Percentiles rank a stretch among this genome's conserved stretches.
Evolutionary conservation across 257 asterid species (phyloP).

Genomic region (Fraxinus americana): DNA sequence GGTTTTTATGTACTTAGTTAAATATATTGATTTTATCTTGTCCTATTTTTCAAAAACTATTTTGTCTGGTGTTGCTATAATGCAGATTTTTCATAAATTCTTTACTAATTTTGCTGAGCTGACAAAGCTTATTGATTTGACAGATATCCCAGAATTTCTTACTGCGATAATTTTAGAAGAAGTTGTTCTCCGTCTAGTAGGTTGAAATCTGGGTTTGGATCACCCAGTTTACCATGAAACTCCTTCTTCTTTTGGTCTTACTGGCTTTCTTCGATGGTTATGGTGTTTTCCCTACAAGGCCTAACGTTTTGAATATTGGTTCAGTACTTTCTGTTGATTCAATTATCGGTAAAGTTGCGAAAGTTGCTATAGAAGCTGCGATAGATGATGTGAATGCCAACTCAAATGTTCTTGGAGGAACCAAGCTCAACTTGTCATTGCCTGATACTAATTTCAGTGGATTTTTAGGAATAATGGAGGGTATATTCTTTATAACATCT

Average conservation of each 20-base stretch:
- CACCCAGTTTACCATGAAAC: constrained; percentile 24
- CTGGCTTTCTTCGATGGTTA: constrained; percentile 18
- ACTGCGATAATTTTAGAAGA: not conserved
- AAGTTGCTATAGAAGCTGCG: constrained; percentile 53
- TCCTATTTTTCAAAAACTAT: not conserved
- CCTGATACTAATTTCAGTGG: constrained; percentile 50
- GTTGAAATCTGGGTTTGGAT: constrained; percentile 20
- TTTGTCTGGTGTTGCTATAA: not conserved
- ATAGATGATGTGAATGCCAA: constrained; percentile 53
- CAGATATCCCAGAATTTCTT: not conserved
- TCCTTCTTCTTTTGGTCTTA: constrained; percentile 31
- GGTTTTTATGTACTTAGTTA: not conserved
- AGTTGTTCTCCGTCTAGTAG: constrained; percentile 17
- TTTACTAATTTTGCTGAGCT: not conserved
- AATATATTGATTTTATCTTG: not conserved
- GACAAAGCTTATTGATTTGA: not conserved
- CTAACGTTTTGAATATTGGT: constrained; percentile 50
- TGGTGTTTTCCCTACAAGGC: constrained; percentile 37
- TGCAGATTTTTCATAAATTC: not conserved
- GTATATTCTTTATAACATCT: constrained; percentile 28
- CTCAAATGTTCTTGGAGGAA: constrained; percentile 44
- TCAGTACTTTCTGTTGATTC: constrained; percentile 39
- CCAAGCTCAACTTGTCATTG: constrained; percentile 36
- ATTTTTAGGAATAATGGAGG: constrained; percentile 49
- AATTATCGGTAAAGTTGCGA: constrained; percentile 40